These are phyloP conservation scores for Starmera amethionina DNA, from an alignment of 805 yeast genomes.

Conservation along the genomic window DNA sequence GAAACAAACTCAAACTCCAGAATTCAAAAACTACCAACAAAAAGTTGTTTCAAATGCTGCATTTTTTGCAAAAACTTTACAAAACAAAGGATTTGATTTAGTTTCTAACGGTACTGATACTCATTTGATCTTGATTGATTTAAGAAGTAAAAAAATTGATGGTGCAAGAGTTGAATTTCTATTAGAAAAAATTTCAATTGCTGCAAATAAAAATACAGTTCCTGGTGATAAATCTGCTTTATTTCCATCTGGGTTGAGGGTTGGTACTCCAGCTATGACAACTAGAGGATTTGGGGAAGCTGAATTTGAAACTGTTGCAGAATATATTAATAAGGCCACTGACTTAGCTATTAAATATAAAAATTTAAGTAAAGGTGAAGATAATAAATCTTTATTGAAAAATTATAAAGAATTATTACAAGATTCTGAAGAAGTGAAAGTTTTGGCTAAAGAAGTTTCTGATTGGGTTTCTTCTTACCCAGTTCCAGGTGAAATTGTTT, in stretches of 20 bases:
- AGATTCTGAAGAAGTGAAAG: constrained; percentile 49
- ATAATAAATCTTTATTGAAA: constrained; percentile 49
- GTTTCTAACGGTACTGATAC: constrained; percentile 95
- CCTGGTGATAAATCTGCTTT: constrained; percentile 96
- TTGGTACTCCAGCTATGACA: constrained; percentile 98
- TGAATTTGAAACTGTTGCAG: constrained; percentile 76
- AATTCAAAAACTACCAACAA: constrained; percentile 77
- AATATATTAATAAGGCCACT: constrained; percentile 72
- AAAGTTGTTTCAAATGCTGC: constrained; percentile 76
- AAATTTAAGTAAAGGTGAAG: constrained; percentile 44
- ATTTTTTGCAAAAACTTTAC: constrained; percentile 61
- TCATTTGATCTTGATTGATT: constrained; percentile 78
- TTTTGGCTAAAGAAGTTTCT: constrained; percentile 55
- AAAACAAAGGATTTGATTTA: constrained; percentile 53
- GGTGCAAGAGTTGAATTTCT: constrained; percentile 95
- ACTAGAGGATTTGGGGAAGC: constrained; percentile 79
- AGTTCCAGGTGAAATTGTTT: constrained; percentile 65
- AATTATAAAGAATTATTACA: constrained; percentile 66
- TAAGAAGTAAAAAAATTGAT: constrained; percentile 69
- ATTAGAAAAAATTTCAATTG: constrained; percentile 83
- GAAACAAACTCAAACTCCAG: constrained; percentile 85
- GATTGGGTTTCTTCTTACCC: constrained; percentile 71
- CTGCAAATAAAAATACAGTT: constrained; percentile 91
- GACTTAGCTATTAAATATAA: constrained; percentile 55
- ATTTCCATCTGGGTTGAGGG: constrained; percentile 92